Conservation (phyloP, 768 basidiomycete species). For the Suillus subaureus region DNA sequence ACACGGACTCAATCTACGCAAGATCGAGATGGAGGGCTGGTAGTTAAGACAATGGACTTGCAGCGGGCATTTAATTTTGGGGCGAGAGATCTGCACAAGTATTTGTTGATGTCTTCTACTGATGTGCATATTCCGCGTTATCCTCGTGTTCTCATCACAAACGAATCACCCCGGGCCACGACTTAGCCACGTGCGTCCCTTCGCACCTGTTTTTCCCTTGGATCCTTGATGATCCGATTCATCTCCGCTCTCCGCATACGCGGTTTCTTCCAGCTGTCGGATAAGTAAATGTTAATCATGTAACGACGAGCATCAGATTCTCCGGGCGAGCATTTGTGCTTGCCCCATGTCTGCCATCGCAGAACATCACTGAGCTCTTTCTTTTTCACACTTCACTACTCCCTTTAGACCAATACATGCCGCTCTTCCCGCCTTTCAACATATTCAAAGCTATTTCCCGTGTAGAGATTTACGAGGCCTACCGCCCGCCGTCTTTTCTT, state of each 20-base stretch:
- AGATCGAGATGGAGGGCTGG: neutral
- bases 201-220: neutral
- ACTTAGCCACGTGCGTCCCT: neutral
- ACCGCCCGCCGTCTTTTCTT: too few relatives aligned
- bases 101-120: neutral
- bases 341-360: neutral
- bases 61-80: neutral
- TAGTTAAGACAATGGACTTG: neutral
- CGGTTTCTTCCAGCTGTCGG: neutral
- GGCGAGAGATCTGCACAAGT: neutral
- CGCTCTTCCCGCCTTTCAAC: too few relatives aligned
- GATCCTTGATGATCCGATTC: neutral
- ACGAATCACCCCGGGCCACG: neutral
- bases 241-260: neutral
- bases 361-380: neutral
- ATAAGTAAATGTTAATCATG: neutral
- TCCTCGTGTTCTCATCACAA: neutral
- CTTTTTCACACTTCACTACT: neutral
- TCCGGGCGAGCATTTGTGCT: neutral
- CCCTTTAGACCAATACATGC: neutral
- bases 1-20: neutral
- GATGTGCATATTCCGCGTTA: neutral
- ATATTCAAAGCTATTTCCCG: too few relatives aligned
- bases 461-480: too few relatives aligned
- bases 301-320: neutral